Base-by-base conservation (phyloP, 2,329 filamentous ascomycete genomes). In the Monilinia fructicola region DNA sequence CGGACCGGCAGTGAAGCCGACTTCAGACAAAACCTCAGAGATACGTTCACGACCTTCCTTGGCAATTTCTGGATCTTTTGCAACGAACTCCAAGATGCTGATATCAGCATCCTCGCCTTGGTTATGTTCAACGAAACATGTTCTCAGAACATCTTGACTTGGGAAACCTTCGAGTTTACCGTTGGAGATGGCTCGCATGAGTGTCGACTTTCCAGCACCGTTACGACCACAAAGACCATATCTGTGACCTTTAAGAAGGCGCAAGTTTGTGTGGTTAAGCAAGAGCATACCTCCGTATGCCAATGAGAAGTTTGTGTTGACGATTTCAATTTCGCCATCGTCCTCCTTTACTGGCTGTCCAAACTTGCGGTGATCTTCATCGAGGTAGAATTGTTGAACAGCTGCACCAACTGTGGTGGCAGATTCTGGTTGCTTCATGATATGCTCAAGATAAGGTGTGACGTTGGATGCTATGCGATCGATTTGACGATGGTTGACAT, bases 41-140 rank as follows among this genome's bases (percentile, higher is more conserved):
- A 99, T 97, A 70, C 92, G 90, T 72, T 95, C 90, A 53, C 80
- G 81, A 70, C 92, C 92, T 76, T 93, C 90, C 40, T 87, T 85
- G 63, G 89, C 89, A 71, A 98, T 91, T 68, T 90, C 88, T 3
- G 93, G 92, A 75, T 98, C 94, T 79, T 96, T 96, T 70, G 87
- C 83, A 71, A 96, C 91, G 77, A 96, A 99, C 67, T 98, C 91
- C 23, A 98, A 84, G 75, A 99, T 98, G 80, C 89, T 97, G 69
- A 98, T 90, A 70, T 98, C 93, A 46, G 95, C 94, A 79, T 97
- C 94, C 79, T 98, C 95, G 66, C 95, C 95, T 80, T 99, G 94
- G 81, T 98, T 98, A 83, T 99, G 95, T 82, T 99, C 95, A 54
- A 99, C 95, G 76, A 98, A 99, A 81, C 94, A 98, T 14, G 94